Evolutionary conservation across 164 flowering plant genomes (phyloP).

Genomic region (Chloranthus sessilifolius): DNA sequence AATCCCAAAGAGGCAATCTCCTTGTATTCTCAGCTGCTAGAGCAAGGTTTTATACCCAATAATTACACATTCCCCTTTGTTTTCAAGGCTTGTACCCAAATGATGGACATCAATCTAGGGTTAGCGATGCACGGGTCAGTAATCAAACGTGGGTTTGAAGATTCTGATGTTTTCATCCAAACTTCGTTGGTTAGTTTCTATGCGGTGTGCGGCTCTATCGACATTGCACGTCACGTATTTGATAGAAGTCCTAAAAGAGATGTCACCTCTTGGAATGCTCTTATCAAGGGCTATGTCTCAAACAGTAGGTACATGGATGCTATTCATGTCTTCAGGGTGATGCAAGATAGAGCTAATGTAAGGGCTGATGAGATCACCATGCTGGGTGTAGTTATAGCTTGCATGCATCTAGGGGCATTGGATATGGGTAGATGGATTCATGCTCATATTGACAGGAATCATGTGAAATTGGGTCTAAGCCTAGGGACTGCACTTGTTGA

Average conservation of each 20-base stretch:
- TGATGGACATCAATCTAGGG: constrained; percentile 19
- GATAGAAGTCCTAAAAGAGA: constrained; percentile 18
- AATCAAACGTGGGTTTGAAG: constrained; percentile 19
- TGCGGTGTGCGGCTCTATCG: constrained; percentile 20
- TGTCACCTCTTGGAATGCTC: constrained; percentile 30
- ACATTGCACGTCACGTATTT: constrained; percentile 19
- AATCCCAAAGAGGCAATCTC: constrained; percentile 12
- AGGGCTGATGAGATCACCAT: constrained; percentile 24
- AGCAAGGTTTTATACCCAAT: constrained; percentile 19
- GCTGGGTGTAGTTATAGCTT: constrained; percentile 25
- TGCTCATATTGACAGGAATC: constrained; percentile 20
- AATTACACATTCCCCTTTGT: constrained; percentile 28
- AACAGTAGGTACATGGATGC: constrained; percentile 16
- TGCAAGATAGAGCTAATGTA: constrained; percentile 16
- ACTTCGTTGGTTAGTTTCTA: constrained; percentile 22
- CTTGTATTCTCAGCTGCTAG: constrained; percentile 12
- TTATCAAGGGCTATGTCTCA: constrained; percentile 25
- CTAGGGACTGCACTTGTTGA: constrained; percentile 23
- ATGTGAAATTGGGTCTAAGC: constrained; percentile 3
- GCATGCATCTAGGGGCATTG: constrained; percentile 22
- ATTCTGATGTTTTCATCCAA: constrained; percentile 22
- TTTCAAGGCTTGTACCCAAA: constrained; percentile 21
- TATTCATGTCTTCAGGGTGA: constrained; percentile 14
- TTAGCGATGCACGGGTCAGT: constrained; percentile 14
- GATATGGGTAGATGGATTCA: constrained; percentile 30